Percentiles rank a stretch among this genome's conserved stretches.
These are phyloP conservation scores for Suillus americanus DNA, from an alignment of 768 basidiomycete genomes.

Conservation along the genomic window DNA sequence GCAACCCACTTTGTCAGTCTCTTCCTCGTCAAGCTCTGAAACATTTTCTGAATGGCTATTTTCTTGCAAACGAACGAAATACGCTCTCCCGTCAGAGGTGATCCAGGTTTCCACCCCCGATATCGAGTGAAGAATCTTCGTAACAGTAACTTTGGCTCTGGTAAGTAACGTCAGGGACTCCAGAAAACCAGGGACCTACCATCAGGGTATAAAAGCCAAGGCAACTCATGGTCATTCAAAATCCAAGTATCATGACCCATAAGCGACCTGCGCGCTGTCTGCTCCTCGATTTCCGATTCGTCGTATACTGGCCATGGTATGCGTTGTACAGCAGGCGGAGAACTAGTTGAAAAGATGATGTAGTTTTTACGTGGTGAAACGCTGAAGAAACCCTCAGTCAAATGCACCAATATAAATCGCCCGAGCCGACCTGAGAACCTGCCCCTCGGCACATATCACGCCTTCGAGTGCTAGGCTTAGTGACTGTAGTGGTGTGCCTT, in stretches of 20 bases:
- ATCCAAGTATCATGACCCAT: conserved; percentile 69
- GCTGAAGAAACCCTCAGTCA: conserved; percentile 35
- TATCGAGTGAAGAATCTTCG: conserved; percentile 55
- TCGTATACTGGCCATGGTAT: conserved; percentile 77
- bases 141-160: conserved; percentile 54
- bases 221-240: conserved; percentile 61
- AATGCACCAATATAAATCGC: conserved; percentile 7
- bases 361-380: conserved; percentile 72
- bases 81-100: conserved; percentile 81
- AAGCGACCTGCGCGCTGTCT: conserved; percentile 33
- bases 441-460: conserved; percentile 76
- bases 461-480: conserved; percentile 75
- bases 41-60: conserved; percentile 15
- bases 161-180: background rate
- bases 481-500: conserved; percentile 68
- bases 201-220: conserved; percentile 74
- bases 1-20: conserved; percentile 43
- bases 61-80: conserved; percentile 69
- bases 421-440: conserved; percentile 58
- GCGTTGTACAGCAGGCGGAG: conserved; percentile 75
- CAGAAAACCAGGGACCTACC: conserved; percentile 41
- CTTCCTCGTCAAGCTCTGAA: conserved; percentile 44
- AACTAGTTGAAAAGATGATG: conserved; percentile 71
- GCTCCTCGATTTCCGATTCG: conserved; percentile 37
- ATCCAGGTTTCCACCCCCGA: conserved; percentile 79